Evolutionary conservation across 225 moss, liverwort and hornwort species (phyloP).

Genomic region (Marchantia paleacea): DNA sequence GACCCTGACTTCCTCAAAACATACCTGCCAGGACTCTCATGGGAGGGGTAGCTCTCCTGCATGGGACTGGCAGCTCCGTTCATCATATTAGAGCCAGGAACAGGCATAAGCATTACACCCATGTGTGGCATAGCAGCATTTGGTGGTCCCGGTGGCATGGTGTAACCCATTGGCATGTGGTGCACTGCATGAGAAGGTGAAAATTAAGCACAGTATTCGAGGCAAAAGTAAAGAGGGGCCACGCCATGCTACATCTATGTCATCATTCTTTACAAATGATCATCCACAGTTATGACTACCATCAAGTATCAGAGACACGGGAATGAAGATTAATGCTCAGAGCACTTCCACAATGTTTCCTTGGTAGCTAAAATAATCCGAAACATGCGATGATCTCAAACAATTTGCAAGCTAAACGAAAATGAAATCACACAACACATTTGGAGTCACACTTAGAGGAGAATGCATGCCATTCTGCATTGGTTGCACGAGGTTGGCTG

Average conservation of each 20-base stretch:
- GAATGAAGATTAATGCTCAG: background rate
- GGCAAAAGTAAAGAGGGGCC: background rate
- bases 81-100: conserved; percentile 66
- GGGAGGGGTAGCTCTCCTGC: conserved; percentile 76
- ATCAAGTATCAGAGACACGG: background rate
- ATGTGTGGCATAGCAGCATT: conserved; percentile 73
- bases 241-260: background rate
- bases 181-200: conserved; percentile 59
- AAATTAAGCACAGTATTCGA: background rate
- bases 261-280: background rate
- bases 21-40: conserved; percentile 77
- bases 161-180: conserved; percentile 86
- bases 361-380: background rate
- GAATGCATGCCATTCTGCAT: conserved; percentile 96
- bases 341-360: no score
- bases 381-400: background rate
- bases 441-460: conserved; percentile 58
- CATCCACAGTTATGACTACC: background rate
- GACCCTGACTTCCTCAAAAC: conserved; percentile 5
- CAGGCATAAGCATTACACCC: conserved; percentile 77
- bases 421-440: conserved; percentile 5
- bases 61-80: conserved; percentile 77
- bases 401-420: background rate
- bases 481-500: conserved; percentile 59
- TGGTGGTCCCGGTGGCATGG: conserved; percentile 70